Base-by-base conservation (phyloP, 257 asterid species). In the Fraxinus pennsylvanica region DNA sequence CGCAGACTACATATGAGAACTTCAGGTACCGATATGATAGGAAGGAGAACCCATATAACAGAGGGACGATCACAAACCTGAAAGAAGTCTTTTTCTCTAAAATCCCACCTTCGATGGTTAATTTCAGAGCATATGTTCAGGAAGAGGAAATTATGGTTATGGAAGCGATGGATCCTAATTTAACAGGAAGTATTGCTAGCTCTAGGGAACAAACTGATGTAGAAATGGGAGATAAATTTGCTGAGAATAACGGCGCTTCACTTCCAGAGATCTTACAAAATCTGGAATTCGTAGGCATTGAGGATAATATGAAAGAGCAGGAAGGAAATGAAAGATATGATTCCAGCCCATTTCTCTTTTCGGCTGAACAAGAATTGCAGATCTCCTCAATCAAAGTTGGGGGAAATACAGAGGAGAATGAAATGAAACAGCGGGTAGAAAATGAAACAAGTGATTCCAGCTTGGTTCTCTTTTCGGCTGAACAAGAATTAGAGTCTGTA, bases 1-100 rank as follows among this genome's bases (percentile, higher is more conserved):
- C 85, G 87, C 97, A 96, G 99, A 92, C 98, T 45, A 93, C 99
- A 1, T 93, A 93, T 5, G 99, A 96, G 87, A 96, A 93, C 87
- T 93, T 96, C 86, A 89, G 99, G 82, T 89, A 86, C 72, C 88
- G 88, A 72, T 93, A 92, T 68, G 97, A 88, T 71, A 84, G 82
- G 76, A 91, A 85, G 89, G 97, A 87, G 88, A 96, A 96, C 84
- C 99, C 99, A 50, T 92, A 96, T 73, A 88, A 93, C 93, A 89
- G 70, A 80, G 98, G 99, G 80, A 76, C 84, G 71, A 65, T 89
- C 43, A 80, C 87, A 36, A 96, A 96, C 78, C 76, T 96, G 74
- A 86, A 71, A 81, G 98, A 93, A 80, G 90, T 90, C 25, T 86
- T 96, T 61, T 86, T 90, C 88, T 88, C 92, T 15, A 91, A 75